Evolutionary conservation across 352 stramenopile genomes (phyloP).

Genomic region (Globisporangium recalcitrans): DNA sequence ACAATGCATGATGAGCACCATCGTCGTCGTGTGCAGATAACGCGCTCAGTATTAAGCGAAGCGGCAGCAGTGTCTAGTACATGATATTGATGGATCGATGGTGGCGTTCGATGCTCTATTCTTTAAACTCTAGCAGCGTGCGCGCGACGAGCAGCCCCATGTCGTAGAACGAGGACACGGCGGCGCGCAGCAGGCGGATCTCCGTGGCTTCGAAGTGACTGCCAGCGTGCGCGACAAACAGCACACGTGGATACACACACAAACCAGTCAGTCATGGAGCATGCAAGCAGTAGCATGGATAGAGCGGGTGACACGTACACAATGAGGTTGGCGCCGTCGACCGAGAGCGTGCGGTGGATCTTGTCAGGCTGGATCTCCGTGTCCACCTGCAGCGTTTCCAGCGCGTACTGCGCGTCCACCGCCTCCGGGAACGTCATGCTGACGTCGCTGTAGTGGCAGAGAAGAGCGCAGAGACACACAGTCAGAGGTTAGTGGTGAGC

Average conservation of each 20-base stretch:
- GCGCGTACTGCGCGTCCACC: conserved; percentile 60
- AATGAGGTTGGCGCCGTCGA: conserved; percentile 56
- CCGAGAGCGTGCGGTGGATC: conserved; percentile 65
- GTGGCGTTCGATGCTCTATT: conserved; percentile 28
- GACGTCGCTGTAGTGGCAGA: conserved; percentile 37
- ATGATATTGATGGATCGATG: too few relatives aligned
- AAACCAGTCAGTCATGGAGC: background rate
- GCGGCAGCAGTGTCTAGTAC: too few relatives aligned
- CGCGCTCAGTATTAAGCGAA: too few relatives aligned
- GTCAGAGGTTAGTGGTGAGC: background rate
- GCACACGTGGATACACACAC: background rate
- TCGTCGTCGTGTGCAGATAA: too few relatives aligned
- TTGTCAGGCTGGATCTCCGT: conserved; percentile 84
- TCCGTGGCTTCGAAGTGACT: conserved; percentile 82
- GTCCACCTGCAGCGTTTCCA: conserved; percentile 84
- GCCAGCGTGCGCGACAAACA: background rate
- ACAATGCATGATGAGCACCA: background rate
- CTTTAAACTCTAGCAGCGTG: conserved; percentile 84
- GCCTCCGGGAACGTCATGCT: conserved; percentile 57
- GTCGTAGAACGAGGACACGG: conserved; percentile 85
- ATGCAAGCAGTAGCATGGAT: background rate
- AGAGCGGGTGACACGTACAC: conserved; percentile 41
- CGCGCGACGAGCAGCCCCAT: conserved; percentile 71
- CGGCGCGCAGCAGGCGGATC: conserved; percentile 75
- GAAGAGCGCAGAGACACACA: background rate